Base-by-base conservation (phyloP, 768 basidiomycete species). In the Lactarius trivialis region DNA sequence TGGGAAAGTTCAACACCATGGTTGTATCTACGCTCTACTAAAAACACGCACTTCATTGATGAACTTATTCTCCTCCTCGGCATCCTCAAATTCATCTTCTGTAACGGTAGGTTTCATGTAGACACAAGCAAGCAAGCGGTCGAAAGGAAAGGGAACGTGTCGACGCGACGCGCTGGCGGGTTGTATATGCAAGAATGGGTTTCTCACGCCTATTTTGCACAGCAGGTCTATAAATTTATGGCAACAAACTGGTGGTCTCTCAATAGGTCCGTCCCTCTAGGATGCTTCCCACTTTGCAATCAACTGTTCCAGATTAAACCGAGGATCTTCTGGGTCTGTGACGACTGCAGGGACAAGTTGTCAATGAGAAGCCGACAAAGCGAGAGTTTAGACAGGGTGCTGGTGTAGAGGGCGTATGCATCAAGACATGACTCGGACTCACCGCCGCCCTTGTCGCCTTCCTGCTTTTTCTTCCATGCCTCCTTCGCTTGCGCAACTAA, bases 231-330 rank as follows among this genome's bases (percentile, higher is more conserved):
- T 67, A 56, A 48, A 48, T 48, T 61, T 65, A 61, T 50, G 51
- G 55, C 56, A 56, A 39, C 45, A 64, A 49, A 51, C 37, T 60
- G 30, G 56, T 45, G n/a, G 39, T 61, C 50, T 56, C 50, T 54
- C 57, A 51, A 33, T n/a, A 34, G n/a, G 53, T 58, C 57, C 30
- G 53, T 58, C 57, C 30, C 34, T 61, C 60, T 77, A 82, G 68
- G 83, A 84, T 71, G 80, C 84, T 75, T 91, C 90, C 81, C 85
- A 86, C 72, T 85, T 83, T 49, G 81, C 79, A 72, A 91, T 70
- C 63, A 97, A 76, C 76, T 93, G 93, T 81, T 98, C 96, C 73
- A 98, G 80, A 80, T 98, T 94, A 76, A 98, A 99, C 67, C 83
- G 85, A 57, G 96, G 93, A 76, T 98, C 87, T 69, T 98, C 96